Conservation (phyloP, 257 asterid genomes). For the Rubia yunnanensis region DNA sequence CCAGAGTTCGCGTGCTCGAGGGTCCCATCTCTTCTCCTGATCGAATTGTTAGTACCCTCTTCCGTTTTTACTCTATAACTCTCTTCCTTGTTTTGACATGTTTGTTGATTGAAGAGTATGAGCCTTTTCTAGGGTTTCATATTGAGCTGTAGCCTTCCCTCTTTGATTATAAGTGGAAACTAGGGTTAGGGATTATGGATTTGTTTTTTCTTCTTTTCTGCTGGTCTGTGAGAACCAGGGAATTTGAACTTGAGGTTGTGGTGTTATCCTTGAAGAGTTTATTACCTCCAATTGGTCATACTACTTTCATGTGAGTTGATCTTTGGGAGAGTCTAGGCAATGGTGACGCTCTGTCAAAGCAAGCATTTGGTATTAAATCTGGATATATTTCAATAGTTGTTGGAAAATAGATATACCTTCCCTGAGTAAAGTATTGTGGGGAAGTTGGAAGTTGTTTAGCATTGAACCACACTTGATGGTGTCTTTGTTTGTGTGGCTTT, state of each 20-base stretch:
- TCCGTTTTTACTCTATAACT: background rate
- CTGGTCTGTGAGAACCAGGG: background rate
- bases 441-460: too few relatives aligned
- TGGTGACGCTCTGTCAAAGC: background rate
- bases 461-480: too few relatives aligned
- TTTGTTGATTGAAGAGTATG: background rate
- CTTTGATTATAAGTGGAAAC: background rate
- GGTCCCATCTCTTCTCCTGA: conserved; percentile 57
- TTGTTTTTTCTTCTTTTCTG: background rate
- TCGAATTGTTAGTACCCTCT: conserved; percentile 46
- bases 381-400: background rate
- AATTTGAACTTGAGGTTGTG: background rate
- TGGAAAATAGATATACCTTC: background rate
- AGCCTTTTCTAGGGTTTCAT: background rate
- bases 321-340: background rate
- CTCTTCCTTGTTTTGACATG: background rate
- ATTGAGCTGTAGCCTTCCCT: background rate
- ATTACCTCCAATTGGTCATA: background rate
- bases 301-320: background rate
- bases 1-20: conserved; percentile 66
- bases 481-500: too few relatives aligned
- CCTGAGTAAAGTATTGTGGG: too few relatives aligned
- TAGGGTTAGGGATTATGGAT: background rate
- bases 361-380: background rate
- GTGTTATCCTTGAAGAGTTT: background rate